Base-by-base conservation (phyloP, 345 rosid genomes). In the Clarkia xantiana region DNA sequence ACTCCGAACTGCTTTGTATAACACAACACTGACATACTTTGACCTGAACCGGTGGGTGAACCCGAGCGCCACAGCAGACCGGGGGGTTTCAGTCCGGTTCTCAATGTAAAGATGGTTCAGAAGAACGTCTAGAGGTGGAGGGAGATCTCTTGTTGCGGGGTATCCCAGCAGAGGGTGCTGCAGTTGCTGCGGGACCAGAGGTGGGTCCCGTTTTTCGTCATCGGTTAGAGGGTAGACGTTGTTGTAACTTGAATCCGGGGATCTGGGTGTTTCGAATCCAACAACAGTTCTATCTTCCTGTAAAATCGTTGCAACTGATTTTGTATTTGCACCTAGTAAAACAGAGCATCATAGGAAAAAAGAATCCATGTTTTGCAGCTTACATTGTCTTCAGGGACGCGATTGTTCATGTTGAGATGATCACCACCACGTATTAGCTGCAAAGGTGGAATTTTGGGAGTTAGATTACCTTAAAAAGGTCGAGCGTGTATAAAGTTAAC, bases 41-140 rank as follows among this genome's bases (percentile, higher is more conserved):
- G 99, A 66, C 52, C 63, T 74, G 68, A 84, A 93, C 50, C 96
- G 86, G 55, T 93, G 99, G 49, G 95, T 76, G 73, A 82, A 78
- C 25, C 99, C 99, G 10, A 93, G 86, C 9, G 94, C 95, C 55
- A 87, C 95, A 36, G 84, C 84, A 1, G 99, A 80, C 41, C 94
- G 78, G 19, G 96, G 95, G 22, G 84, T 54, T 29, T 82, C 94
- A 7, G 36, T 29, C 56, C 84, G 62, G 63, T 82, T 84, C 61
- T 93, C 95, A 14, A 93, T 93, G 58, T 80, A 93, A 11, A 93
- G 87, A 46, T 93, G 99, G 73, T 93, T 93, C 59, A 87, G 76
- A 59, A 70, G 67, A 41, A 76, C 94, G 49, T 62, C 72, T 61
- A 78, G 78, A 10, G 96, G 99, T 49, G 23, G 42, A 12, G 75